phyloP scores from a whole-genome alignment of 2,329 filamentous ascomycete species.

The Fusarium pseudocircinatum region DNA sequence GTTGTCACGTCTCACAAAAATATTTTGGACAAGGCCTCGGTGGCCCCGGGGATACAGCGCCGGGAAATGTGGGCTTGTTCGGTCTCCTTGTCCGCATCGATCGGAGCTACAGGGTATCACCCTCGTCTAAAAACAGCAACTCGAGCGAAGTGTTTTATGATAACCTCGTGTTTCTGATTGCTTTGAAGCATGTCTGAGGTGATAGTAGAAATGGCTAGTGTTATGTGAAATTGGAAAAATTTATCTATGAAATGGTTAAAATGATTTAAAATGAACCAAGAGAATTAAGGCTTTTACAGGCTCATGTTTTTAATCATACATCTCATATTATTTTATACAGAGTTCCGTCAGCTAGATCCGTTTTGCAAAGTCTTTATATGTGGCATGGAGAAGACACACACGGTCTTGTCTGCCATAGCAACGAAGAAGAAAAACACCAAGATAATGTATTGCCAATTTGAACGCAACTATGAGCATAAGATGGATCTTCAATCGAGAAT shows the following conservation, averaged over 20 bases:
- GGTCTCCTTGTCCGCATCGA: not conserved
- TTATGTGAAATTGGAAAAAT: not conserved
- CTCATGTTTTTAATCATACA: not conserved
- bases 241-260: not conserved
- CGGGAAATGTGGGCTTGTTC: constrained; percentile 4
- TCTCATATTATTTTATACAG: not conserved
- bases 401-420: not conserved
- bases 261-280: not conserved
- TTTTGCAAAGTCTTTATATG: not conserved
- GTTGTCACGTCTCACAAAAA: not conserved
- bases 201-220: not conserved
- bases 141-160: constrained; percentile 14
- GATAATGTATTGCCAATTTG: not conserved
- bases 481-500: not conserved
- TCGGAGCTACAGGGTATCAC: constrained; percentile 14
- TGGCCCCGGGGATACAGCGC: not conserved
- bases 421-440: not conserved
- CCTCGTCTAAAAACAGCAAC: constrained; percentile 7
- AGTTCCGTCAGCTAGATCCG: not conserved
- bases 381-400: not conserved
- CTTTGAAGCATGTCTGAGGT: not conserved
- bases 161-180: not conserved
- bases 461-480: not conserved
- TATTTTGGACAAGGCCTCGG: constrained; percentile 2
- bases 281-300: not conserved